Evolutionary conservation across 169 alveolate species (phyloP).

Genomic region (Perkinsus chesapeaki): DNA sequence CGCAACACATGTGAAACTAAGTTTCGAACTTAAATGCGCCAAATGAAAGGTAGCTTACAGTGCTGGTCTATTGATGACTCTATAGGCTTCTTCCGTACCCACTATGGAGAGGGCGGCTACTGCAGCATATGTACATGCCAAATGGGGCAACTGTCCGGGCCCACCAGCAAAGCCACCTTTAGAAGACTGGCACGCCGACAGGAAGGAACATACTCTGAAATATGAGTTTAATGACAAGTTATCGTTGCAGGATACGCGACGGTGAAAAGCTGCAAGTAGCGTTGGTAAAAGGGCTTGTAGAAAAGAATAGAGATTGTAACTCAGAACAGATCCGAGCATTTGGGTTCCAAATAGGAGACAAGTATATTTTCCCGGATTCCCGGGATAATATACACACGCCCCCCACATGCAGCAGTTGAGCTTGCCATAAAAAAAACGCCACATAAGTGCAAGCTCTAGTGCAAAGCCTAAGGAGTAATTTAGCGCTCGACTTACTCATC

Average conservation of each 20-base stretch:
- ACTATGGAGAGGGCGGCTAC: slow-evolving; percentile 14
- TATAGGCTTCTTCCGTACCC: slow-evolving; percentile 9
- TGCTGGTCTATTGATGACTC: slow-evolving; percentile 23
- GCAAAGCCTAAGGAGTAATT: neutral
- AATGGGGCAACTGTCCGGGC: slow-evolving; percentile 32
- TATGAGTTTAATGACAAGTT: neutral
- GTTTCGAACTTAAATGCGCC: no score
- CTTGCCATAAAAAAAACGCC: no score
- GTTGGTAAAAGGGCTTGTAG: no score
- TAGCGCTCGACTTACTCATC: neutral
- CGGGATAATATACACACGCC: no score
- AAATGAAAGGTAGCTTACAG: neutral
- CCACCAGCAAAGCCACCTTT: slow-evolving; percentile 45
- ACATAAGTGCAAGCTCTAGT: no score
- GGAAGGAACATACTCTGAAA: slow-evolving; percentile 9
- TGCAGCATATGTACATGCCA: slow-evolving; percentile 39
- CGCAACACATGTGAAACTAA: no score
- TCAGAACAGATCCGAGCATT: no score
- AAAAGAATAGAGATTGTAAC: no score
- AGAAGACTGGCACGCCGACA: neutral
- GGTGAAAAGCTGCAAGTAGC: no score
- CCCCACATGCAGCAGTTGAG: no score
- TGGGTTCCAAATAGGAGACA: no score
- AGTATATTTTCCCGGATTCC: no score
- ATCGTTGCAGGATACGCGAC: neutral